Percentiles rank a stretch among this genome's conserved stretches.
These are phyloP conservation scores for Botrytis fragariae DNA, from an alignment of 2,329 filamentous ascomycete species.

Conservation along the genomic window DNA sequence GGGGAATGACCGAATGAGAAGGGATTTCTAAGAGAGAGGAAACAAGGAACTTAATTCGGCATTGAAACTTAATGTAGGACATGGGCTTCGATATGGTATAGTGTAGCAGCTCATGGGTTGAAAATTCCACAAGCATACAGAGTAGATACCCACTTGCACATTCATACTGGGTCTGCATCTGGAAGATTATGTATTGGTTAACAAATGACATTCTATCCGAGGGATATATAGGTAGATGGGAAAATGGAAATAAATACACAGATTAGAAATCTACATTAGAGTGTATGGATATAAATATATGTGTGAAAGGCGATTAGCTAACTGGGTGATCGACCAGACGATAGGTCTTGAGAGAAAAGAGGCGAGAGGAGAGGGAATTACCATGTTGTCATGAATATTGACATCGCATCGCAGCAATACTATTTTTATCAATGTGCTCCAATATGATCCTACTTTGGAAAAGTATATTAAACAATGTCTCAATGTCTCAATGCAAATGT, in stretches of 20 bases:
- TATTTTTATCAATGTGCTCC: not conserved
- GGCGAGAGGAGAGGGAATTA: not conserved
- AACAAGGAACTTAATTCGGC: not conserved
- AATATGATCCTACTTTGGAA: not conserved
- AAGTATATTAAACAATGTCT: not conserved
- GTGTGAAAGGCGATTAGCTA: not conserved
- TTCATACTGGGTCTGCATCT: not conserved
- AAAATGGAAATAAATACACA: not conserved
- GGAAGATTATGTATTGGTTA: not conserved
- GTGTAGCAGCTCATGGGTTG: not conserved
- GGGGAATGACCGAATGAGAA: not conserved
- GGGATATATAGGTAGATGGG: not conserved
- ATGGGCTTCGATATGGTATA: not conserved
- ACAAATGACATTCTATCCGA: not conserved
- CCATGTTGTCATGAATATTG: not conserved
- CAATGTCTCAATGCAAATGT: not conserved
- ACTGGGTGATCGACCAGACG: not conserved
- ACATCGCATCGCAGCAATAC: not conserved
- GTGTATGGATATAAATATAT: not conserved
- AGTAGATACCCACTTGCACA: not conserved
- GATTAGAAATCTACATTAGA: not conserved
- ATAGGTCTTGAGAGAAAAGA: not conserved
- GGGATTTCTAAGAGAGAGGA: not conserved
- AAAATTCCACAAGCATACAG: not conserved
- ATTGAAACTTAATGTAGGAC: not conserved